phyloP scores from a whole-genome alignment of 2,329 filamentous ascomycete genomes.

The Phialocephala subalpina region DNA sequence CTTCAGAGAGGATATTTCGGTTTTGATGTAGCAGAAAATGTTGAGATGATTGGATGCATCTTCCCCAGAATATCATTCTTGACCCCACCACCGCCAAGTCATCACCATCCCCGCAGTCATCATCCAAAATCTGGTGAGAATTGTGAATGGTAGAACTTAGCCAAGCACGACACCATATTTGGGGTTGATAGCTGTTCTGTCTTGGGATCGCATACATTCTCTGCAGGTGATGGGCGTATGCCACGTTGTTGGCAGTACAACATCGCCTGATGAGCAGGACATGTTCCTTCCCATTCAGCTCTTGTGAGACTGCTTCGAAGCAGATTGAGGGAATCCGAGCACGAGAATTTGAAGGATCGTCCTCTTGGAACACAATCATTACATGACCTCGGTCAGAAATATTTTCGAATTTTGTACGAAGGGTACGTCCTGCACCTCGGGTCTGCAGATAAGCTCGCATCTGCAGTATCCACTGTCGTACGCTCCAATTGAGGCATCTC shows the following conservation, averaged over 20 bases:
- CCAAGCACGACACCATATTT: constrained; percentile 1
- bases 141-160: neutral
- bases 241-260: neutral
- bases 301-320: constrained; percentile 10
- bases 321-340: constrained; percentile 1
- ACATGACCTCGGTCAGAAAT: neutral
- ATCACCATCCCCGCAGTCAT: neutral
- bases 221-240: neutral
- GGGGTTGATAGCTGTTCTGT: neutral
- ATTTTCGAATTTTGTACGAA: neutral
- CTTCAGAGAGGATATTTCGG: neutral
- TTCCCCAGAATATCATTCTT: neutral
- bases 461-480: neutral
- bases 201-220: neutral
- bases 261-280: neutral
- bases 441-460: constrained; percentile 7
- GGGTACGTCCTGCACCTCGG: neutral
- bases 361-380: neutral
- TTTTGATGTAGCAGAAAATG: neutral
- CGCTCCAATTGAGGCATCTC: neutral
- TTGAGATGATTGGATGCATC: neutral
- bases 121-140: constrained; percentile 1
- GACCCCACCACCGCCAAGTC: constrained; percentile 7
- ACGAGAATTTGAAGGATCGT: neutral
- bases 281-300: neutral